These are phyloP conservation scores for Colletotrichum echinochloae DNA, from an alignment of 2,329 filamentous ascomycete species.

Conservation along the genomic window DNA sequence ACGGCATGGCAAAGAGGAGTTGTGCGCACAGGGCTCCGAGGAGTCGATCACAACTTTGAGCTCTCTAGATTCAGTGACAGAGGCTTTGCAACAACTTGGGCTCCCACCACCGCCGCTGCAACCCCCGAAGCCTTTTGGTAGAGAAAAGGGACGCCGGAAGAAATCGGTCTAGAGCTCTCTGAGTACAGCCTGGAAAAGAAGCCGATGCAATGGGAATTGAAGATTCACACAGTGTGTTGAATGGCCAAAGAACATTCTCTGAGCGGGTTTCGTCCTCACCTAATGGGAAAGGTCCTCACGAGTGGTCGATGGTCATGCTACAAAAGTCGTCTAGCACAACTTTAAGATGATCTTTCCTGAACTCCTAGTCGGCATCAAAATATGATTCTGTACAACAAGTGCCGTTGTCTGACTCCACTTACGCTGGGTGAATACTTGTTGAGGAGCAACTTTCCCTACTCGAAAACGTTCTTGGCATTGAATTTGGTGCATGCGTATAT, in stretches of 20 bases:
- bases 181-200: too few species aligned
- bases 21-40: not conserved
- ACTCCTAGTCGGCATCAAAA: too few species aligned
- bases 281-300: too few species aligned
- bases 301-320: too few species aligned
- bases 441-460: fast-evolving
- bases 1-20: not conserved
- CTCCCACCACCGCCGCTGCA: not conserved
- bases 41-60: not conserved
- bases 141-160: constrained; percentile 5
- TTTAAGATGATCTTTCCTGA: not conserved
- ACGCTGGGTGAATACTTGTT: not conserved
- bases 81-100: constrained; percentile 7
- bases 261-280: too few species aligned
- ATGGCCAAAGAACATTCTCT: fast-evolving
- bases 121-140: not conserved
- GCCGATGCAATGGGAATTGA: not conserved
- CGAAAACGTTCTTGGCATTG: not conserved
- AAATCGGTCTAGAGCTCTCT: not conserved
- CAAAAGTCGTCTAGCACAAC: not conserved
- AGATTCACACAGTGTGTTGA: too few species aligned
- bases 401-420: too few species aligned
- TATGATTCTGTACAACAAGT: not conserved
- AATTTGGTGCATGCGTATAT: not conserved
- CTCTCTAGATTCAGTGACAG: constrained; percentile 4